phyloP scores from a whole-genome alignment of 768 basidiomycete genomes.

The Glaciozyma martinii region DNA sequence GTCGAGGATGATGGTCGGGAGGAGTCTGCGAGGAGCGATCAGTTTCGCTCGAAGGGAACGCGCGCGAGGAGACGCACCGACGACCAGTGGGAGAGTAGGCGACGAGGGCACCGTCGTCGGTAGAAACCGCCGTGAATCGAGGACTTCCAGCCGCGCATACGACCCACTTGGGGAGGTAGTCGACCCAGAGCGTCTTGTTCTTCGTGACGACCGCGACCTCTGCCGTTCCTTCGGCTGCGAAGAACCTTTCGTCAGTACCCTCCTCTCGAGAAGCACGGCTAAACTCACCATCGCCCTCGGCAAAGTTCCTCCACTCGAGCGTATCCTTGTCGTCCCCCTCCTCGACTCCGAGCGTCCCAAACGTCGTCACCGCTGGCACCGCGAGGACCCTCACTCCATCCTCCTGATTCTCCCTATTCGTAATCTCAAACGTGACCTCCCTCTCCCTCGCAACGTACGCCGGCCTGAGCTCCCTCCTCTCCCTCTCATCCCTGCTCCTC shows the following conservation, averaged over 20 bases:
- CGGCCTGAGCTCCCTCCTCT: slow-evolving; percentile 13
- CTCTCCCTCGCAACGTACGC: slow-evolving; percentile 14
- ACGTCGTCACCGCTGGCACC: slow-evolving; percentile 53
- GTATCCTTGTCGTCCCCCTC: slow-evolving; percentile 51
- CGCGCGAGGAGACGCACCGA: slow-evolving; percentile 48
- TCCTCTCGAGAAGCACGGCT: neutral
- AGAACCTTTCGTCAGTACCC: neutral
- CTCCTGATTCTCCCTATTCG: slow-evolving; percentile 8
- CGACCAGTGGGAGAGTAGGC: slow-evolving; percentile 78
- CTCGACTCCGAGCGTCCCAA: slow-evolving; percentile 52
- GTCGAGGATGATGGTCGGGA: slow-evolving; percentile 67
- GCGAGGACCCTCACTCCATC: slow-evolving; percentile 44
- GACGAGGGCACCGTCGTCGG: slow-evolving; percentile 68
- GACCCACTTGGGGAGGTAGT: slow-evolving; percentile 71
- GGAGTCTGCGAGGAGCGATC: slow-evolving; percentile 47
- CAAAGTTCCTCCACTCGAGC: slow-evolving; percentile 71
- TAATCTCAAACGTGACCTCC: slow-evolving; percentile 22
- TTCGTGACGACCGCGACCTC: slow-evolving; percentile 58
- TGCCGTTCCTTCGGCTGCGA: slow-evolving; percentile 46
- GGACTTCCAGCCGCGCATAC: slow-evolving; percentile 57
- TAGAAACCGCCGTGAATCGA: slow-evolving; percentile 63
- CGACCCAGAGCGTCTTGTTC: slow-evolving; percentile 75
- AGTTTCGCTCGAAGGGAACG: neutral
- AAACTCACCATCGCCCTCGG: slow-evolving; percentile 49
- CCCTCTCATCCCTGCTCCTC: neutral